Evolutionary conservation across 257 asterid species (phyloP), one percentile per base, ranked within the genome.

Genomic region (Thymus mandschuricus): DNA sequence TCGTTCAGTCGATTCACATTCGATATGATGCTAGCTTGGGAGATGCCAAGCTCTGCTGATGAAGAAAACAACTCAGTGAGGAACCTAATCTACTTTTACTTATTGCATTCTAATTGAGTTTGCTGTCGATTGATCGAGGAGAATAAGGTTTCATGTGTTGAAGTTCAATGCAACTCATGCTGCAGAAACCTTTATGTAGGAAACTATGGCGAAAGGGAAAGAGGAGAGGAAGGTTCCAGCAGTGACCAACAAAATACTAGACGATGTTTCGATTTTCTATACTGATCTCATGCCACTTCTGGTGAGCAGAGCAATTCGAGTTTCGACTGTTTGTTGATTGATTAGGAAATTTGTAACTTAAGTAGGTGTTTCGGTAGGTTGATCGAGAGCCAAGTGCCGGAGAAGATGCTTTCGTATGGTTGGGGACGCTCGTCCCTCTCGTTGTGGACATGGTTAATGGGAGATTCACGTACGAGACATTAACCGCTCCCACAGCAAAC

Each of bases 21-120:
- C 6, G 90, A 93, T 75, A 89, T 91, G 96, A 93, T 93, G 97
- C 87, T 89, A 40, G 98, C 98, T 61, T 93, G 96, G 98, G 92
- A 93, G 71, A 75, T 11, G 64, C 95, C 97, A 4, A 81, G 69
- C 78, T 76, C 84, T 2, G 51, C 64, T 8, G 86, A 84, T 1
- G 88, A 89, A 83, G 84, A 85, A 77, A 80, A 88, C 5, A 71
- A 57, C 41, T 30, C 30, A 10, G 97, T 90, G 48, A 77, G 86
- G 43, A 6, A 5, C 33, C 38, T 45, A n/a, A 33, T 0, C 9
- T 2, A 6, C 31, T 68, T 10, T 38, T 40, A 28, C 10, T 48
- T 3, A 1, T 13, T 15, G 1, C 30, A 1, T 50, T 13, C 9
- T 50, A 5, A 13, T 15, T 21, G 35, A 8, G 10, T 33, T 59